Evolutionary conservation across 1,284 basidiomycete species (phyloP).

Genomic region (Sanguinoderma infundibulare): DNA sequence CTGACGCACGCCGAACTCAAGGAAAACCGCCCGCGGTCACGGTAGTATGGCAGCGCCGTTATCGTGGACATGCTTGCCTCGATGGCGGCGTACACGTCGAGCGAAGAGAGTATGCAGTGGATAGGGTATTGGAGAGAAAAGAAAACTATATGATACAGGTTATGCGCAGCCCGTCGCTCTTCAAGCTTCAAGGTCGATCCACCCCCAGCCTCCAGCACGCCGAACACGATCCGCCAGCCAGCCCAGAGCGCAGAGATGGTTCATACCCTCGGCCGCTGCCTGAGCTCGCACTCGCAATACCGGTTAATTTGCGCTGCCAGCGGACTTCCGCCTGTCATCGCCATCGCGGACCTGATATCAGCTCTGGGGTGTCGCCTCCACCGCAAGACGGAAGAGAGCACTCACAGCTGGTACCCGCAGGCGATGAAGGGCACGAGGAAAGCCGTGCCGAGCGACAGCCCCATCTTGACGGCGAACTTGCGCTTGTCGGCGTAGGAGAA

Average conservation of each 20-base stretch:
- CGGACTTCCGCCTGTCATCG: slow-evolving; percentile 28
- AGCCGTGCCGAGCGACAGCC: slow-evolving; percentile 21
- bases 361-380: slow-evolving; percentile 20
- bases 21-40: no score
- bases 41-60: no score
- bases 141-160: not conserved
- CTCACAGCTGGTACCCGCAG: slow-evolving; percentile 34
- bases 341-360: slow-evolving; percentile 28
- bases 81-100: no score
- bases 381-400: slow-evolving; percentile 1
- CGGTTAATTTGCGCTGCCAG: slow-evolving; percentile 26
- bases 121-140: not conserved
- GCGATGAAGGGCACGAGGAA: slow-evolving; percentile 37
- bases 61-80: no score
- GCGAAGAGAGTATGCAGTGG: not conserved
- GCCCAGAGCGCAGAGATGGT: not conserved
- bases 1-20: no score
- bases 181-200: not conserved
- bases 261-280: slow-evolving; percentile 27
- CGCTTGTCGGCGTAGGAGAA: slow-evolving; percentile 32
- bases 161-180: not conserved
- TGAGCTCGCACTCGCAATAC: slow-evolving; percentile 30
- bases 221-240: not conserved
- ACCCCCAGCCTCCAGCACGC: not conserved
- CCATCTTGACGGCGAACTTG: slow-evolving; percentile 31